phyloP scores from a whole-genome alignment of 192 early-diverging fungal genomes.

The Funneliformis geosporum region DNA sequence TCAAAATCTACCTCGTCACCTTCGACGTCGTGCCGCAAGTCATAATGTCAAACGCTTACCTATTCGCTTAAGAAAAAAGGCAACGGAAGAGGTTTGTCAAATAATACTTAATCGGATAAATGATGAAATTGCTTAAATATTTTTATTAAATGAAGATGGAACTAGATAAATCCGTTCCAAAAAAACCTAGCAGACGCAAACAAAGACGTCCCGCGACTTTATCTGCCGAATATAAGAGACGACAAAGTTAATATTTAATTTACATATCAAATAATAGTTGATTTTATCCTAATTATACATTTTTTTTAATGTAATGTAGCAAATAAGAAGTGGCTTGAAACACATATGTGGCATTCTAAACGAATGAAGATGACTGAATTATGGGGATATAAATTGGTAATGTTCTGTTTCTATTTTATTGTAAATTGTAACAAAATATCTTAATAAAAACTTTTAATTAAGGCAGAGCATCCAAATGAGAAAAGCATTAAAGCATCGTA shows the following conservation, averaged over 20 bases:
- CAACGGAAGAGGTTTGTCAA: conserved; percentile 63
- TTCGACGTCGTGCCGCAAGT: conserved; percentile 91
- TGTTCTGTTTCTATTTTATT: conserved; percentile 20
- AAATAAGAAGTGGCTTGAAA: conserved; percentile 87
- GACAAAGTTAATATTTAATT: neutral
- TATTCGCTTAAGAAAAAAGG: conserved; percentile 72
- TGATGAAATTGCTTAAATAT: neutral
- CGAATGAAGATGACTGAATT: conserved; percentile 90
- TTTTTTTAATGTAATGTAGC: neutral
- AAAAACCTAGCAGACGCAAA: conserved; percentile 15
- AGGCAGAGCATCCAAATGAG: conserved; percentile 84
- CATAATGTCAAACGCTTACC: conserved; percentile 96
- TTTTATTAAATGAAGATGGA: conserved; percentile 24
- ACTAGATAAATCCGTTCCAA: conserved; percentile 5
- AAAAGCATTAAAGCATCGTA: conserved; percentile 77
- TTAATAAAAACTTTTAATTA: neutral
- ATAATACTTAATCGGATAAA: neutral
- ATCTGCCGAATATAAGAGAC: conserved; percentile 19
- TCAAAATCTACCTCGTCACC: conserved; percentile 88
- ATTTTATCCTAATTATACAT: neutral
- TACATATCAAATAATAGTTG: neutral
- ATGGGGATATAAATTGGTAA: conserved; percentile 80
- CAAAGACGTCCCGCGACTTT: conserved; percentile 13
- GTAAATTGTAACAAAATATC: conserved; percentile 30
- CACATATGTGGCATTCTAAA: conserved; percentile 98